Evolutionary conservation across 306 rosid species (phyloP).

Genomic region (Dryas alaskensis): DNA sequence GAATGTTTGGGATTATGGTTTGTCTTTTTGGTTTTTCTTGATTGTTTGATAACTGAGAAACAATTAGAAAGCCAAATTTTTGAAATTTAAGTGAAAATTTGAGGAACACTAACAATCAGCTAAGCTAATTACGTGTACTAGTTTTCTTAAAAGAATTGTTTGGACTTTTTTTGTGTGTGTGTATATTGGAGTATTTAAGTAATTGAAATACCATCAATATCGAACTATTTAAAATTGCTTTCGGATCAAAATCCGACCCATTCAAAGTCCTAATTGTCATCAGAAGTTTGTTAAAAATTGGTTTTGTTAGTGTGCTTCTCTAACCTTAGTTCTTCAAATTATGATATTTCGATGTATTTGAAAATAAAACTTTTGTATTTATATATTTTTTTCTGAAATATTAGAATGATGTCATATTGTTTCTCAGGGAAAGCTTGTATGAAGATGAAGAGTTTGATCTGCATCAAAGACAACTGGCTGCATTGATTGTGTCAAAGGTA

Average conservation of each 20-base stretch:
- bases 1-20: slow-evolving; percentile 14
- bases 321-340: background rate
- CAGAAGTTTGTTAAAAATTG: too few relatives aligned
- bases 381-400: background rate
- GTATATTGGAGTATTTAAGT: background rate
- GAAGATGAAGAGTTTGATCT: slow-evolving; percentile 91
- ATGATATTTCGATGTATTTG: background rate
- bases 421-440: slow-evolving; percentile 82
- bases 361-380: background rate
- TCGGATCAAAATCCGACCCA: too few relatives aligned
- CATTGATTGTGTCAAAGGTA: slow-evolving; percentile 90
- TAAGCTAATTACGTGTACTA: background rate
- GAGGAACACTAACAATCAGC: background rate
- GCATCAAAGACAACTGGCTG: slow-evolving; percentile 90
- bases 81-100: background rate
- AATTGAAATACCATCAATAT: too few relatives aligned
- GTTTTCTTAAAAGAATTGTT: background rate
- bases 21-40: background rate
- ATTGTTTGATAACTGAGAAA: slow-evolving; percentile 18
- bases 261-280: too few relatives aligned
- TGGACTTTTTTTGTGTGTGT: background rate
- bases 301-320: too few relatives aligned
- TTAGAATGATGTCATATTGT: background rate
- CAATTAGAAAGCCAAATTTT: too few relatives aligned
- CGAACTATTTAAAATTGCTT: too few relatives aligned